Evolutionary conservation across 164 flowering plant species (phyloP).

Genomic region (Malania oleifera): DNA sequence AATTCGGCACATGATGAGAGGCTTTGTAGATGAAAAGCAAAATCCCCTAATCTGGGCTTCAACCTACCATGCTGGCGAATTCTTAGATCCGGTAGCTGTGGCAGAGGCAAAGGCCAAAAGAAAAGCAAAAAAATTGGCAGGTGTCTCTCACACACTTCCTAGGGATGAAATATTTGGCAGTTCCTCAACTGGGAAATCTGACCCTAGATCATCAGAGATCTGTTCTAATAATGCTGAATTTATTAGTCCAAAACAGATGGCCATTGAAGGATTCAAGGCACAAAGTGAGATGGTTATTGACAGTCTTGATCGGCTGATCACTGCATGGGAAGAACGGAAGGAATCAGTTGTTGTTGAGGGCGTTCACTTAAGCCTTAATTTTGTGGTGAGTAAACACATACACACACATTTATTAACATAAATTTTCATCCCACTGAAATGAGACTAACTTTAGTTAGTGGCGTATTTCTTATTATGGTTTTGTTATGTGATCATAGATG

Average conservation of each 20-base stretch:
- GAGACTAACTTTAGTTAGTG: background rate
- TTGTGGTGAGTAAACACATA: constrained; percentile 52
- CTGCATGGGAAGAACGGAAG: constrained; percentile 88
- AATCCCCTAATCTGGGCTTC: constrained; percentile 91
- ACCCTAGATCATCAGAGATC: constrained; percentile 20
- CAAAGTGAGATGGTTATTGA: constrained; percentile 98
- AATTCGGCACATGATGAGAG: constrained; percentile 93
- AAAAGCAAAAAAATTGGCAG: constrained; percentile 66
- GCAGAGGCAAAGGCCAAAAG: constrained; percentile 76
- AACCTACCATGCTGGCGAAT: constrained; percentile 92
- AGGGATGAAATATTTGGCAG: constrained; percentile 37
- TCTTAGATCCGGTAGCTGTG: constrained; percentile 74
- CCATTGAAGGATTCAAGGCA: constrained; percentile 84
- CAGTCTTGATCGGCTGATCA: constrained; percentile 85
- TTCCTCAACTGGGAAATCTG: constrained; percentile 32
- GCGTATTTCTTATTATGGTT: background rate
- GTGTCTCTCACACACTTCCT: constrained; percentile 24
- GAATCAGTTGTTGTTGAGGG: constrained; percentile 95
- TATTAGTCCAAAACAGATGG: constrained; percentile 75
- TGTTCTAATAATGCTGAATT: constrained; percentile 27
- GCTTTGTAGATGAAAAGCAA: constrained; percentile 79
- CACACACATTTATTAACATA: background rate
- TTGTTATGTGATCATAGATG: constrained; percentile 40
- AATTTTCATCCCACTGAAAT: background rate
- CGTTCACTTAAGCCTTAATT: constrained; percentile 87